Evolutionary conservation across 805 yeast species (phyloP).

Genomic region (Candida wancherniae): DNA sequence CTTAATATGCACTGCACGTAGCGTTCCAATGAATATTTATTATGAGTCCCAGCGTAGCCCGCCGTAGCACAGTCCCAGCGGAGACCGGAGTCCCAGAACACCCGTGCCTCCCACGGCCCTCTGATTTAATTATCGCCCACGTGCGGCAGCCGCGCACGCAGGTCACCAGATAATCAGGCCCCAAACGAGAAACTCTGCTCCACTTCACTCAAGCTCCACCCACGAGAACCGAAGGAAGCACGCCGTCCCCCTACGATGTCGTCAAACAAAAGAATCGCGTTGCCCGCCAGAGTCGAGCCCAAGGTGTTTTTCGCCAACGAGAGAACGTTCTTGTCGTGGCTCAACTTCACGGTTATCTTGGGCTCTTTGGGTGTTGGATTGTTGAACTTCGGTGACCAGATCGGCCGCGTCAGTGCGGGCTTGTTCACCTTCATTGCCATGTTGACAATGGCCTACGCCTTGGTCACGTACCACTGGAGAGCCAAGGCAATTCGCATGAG

Average conservation of each 20-base stretch:
- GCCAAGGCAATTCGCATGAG: conserved; percentile 97
- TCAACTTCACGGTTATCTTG: conserved; percentile 95
- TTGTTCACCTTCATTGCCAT: conserved; percentile 93
- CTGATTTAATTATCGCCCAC: too few relatives aligned
- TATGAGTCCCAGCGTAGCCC: too few relatives aligned
- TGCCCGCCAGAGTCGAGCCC: conserved; percentile 98
- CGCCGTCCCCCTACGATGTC: conserved; percentile 17
- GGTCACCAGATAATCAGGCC: too few relatives aligned
- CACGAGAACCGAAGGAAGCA: too few relatives aligned
- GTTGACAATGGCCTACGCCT: conserved; percentile 96
- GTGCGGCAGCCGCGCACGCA: too few relatives aligned
- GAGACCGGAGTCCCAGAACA: too few relatives aligned
- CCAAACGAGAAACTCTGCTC: too few relatives aligned
- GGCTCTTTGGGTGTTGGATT: conserved; percentile 97
- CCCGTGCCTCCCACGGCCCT: too few relatives aligned
- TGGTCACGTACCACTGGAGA: conserved; percentile 97
- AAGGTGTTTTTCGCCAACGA: conserved; percentile 98
- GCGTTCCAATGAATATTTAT: too few relatives aligned
- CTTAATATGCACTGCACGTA: too few relatives aligned
- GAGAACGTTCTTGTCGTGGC: conserved; percentile 97
- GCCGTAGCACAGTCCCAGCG: too few relatives aligned
- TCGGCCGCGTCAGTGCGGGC: conserved; percentile 91
- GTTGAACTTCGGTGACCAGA: conserved; percentile 90
- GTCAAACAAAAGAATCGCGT: conserved; percentile 77
- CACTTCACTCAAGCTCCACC: too few relatives aligned